Base-by-base conservation (phyloP, 2,329 filamentous ascomycete species). In the Lecanosticta acicola region DNA sequence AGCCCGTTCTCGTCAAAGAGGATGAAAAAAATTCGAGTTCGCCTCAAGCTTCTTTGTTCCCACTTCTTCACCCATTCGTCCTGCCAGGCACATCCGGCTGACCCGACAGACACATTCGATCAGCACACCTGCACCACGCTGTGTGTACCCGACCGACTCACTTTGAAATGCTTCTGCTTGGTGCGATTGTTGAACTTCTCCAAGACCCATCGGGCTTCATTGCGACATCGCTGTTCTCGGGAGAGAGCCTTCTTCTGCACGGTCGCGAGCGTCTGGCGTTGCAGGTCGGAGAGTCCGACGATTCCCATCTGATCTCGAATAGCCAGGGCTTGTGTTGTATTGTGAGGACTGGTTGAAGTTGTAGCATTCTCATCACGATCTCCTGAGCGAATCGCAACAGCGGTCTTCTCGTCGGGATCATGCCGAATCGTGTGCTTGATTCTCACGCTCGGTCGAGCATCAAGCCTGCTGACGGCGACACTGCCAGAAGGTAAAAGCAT, bases 161-260 rank as follows among this genome's bases (percentile, higher is more conserved):
- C 50, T 37, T 45, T 50, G 50, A 55, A 55, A 40, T 55, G 51
- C 39, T 53, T 53, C 41, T 53, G 50, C 45, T 55, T 55, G 36
- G 47, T 49, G 18, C 45, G 46, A 24, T 55, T 55, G 2, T 46
- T 48, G 37, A 51, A 42, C 18, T 45, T 53, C 39, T 55, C 53
- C 17, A 50, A 34, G n/a, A 39, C 43, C 53, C 53, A 49, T 26
- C 45, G 50, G n/a, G 50, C 50, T 37, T 39, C 47, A 32, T 46
- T 51, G 9, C 36, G 44, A 3, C 44, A 39, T 17, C 53, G 48
- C 17, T 45, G 46, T 13, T 46, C 50, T 13, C 45, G 32, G 3
- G 48, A 40, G 13, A 45, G 40, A 26, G 47, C 44, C 32, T 49
- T 53, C 13, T 46, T 45, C 26, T 55, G 43, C 10, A 40, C 38